Percentiles rank a stretch among this genome's conserved stretches.
phyloP scores from a whole-genome alignment of 345 rosid genomes.

The Bretschneidera sinensis region DNA sequence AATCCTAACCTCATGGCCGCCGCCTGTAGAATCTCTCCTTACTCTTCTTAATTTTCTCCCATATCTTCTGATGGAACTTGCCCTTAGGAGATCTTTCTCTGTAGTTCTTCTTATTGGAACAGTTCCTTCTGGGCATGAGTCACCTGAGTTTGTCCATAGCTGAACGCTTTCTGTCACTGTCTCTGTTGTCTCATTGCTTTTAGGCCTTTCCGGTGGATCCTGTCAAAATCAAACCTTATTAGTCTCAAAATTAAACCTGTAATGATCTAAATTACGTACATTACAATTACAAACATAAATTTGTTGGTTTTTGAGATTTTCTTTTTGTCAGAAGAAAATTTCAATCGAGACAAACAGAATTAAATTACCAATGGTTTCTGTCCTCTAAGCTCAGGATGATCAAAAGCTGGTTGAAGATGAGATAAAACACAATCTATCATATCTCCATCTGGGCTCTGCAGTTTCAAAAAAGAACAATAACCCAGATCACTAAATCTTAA shows the following conservation, averaged over 20 bases:
- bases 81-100: conserved; percentile 63
- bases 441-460: conserved; percentile 98
- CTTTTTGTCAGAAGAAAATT: no score
- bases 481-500: conserved; percentile 7
- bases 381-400: conserved; percentile 75
- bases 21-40: conserved; percentile 86
- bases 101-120: conserved; percentile 84
- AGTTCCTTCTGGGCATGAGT: conserved; percentile 79
- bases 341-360: neutral
- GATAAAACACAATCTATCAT: conserved; percentile 78
- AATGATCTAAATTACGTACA: no score
- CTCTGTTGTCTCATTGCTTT: conserved; percentile 37
- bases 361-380: conserved; percentile 68
- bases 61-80: conserved; percentile 56
- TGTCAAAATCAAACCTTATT: conserved; percentile 19
- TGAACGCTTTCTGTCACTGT: conserved; percentile 45
- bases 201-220: conserved; percentile 68
- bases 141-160: conserved; percentile 75
- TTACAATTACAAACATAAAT: neutral
- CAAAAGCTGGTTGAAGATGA: conserved; percentile 91
- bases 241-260: no score
- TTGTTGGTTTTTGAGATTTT: neutral
- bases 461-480: conserved; percentile 2
- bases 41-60: conserved; percentile 71
- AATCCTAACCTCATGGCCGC: conserved; percentile 92